Evolutionary conservation across 805 yeast species (phyloP).

Genomic region (Saccharomyces mikatae): DNA sequence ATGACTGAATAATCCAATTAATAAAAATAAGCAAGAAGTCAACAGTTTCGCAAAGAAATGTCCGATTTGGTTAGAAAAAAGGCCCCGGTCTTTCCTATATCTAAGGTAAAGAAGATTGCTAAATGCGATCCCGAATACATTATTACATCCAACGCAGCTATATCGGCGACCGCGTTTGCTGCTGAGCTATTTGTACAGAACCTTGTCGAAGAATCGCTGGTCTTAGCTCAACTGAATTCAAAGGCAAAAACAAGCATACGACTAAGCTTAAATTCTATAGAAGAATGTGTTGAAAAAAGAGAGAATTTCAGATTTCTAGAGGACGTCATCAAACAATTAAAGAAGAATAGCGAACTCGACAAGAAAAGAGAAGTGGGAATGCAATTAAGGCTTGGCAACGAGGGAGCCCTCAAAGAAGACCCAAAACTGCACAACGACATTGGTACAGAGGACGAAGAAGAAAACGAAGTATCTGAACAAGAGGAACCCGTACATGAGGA

Average conservation of each 20-base stretch:
- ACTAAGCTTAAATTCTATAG: slow-evolving; percentile 18
- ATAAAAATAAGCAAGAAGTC: background rate
- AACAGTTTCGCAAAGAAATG: background rate
- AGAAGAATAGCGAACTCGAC: slow-evolving; percentile 14
- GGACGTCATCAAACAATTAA: slow-evolving; percentile 21
- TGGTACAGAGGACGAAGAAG: slow-evolving; percentile 9
- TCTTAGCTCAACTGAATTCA: slow-evolving; percentile 13
- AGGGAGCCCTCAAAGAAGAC: background rate
- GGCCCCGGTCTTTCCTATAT: slow-evolving; percentile 17
- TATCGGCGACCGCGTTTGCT: slow-evolving; percentile 21
- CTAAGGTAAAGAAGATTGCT: slow-evolving; percentile 22
- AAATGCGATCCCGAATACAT: slow-evolving; percentile 19
- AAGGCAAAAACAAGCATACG: slow-evolving; percentile 10
- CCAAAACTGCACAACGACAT: slow-evolving; percentile 1
- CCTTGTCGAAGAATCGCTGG: slow-evolving; percentile 20
- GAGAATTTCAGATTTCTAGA: slow-evolving; percentile 18
- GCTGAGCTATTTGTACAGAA: slow-evolving; percentile 22
- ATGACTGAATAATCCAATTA: background rate
- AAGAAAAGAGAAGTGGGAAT: slow-evolving; percentile 19
- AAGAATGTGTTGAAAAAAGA: slow-evolving; percentile 13
- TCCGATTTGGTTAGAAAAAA: slow-evolving; percentile 4
- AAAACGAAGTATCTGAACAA: slow-evolving; percentile 13
- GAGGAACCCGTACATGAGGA: slow-evolving; percentile 7
- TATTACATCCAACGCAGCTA: slow-evolving; percentile 19
- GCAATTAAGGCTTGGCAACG: slow-evolving; percentile 11